phyloP scores from a whole-genome alignment of 805 yeast genomes.

The Ogataea chonburiensis region DNA sequence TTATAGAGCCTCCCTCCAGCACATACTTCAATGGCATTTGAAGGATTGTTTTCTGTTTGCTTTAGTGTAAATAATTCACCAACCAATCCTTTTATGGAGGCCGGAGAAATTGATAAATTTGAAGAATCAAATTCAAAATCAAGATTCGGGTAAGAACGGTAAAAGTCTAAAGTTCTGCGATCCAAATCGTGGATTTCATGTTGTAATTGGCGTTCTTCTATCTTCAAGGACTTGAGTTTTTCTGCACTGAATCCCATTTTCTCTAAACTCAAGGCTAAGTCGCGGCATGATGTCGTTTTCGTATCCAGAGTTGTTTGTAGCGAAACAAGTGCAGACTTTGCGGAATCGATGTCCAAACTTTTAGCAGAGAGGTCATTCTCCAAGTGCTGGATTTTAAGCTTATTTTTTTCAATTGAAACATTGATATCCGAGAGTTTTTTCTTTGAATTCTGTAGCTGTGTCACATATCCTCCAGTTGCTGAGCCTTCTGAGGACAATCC shows the following conservation, averaged over 20 bases:
- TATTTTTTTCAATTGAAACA: conserved; percentile 57
- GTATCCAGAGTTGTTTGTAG: conserved; percentile 43
- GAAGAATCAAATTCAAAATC: conserved; percentile 77
- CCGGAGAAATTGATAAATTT: conserved; percentile 52
- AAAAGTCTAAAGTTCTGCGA: conserved; percentile 45
- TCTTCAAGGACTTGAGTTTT: conserved; percentile 43
- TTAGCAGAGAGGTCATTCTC: conserved; percentile 46
- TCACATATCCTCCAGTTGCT: conserved; percentile 70
- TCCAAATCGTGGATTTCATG: neutral
- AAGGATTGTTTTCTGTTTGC: conserved; percentile 54
- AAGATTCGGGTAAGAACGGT: conserved; percentile 64
- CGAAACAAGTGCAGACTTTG: conserved; percentile 47
- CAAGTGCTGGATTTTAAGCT: conserved; percentile 58
- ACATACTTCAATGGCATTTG: conserved; percentile 85
- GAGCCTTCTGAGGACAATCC: conserved; percentile 87
- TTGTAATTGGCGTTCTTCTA: conserved; percentile 30
- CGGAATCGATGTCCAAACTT: conserved; percentile 49
- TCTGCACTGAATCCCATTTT: conserved; percentile 31
- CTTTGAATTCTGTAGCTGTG: conserved; percentile 67
- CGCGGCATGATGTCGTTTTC: conserved; percentile 39
- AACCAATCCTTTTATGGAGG: conserved; percentile 80
- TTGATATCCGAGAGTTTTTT: conserved; percentile 51
- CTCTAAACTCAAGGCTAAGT: conserved; percentile 43
- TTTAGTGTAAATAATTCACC: conserved; percentile 76
- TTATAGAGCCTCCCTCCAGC: conserved; percentile 92